Evolutionary conservation across 148 eudicot species (phyloP).

Genomic region (Rhododendron henanense): DNA sequence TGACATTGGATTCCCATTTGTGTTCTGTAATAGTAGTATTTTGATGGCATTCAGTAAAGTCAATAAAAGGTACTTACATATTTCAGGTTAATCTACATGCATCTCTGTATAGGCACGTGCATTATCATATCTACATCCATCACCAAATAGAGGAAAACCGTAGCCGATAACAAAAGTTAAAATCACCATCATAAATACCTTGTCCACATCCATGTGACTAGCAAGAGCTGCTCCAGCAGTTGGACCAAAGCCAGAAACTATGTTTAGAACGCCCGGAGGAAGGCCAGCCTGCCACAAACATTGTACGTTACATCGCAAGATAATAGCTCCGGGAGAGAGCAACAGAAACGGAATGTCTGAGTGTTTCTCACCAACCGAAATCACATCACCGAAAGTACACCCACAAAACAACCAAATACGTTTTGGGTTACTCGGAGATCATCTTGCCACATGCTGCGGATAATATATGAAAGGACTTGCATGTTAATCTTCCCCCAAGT

Average conservation of each 20-base stretch:
- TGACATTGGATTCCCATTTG: neutral
- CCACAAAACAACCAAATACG: neutral
- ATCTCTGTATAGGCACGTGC: neutral
- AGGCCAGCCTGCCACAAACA: conserved; percentile 31
- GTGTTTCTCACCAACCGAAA: neutral
- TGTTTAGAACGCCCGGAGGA: conserved; percentile 29
- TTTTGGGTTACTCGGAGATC: neutral
- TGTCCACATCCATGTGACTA: conserved; percentile 32
- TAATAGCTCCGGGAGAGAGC: neutral
- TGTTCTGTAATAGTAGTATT: neutral
- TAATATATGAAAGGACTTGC: neutral
- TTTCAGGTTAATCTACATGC: neutral
- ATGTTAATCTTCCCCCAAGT: neutral
- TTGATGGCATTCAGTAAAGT: neutral
- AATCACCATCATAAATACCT: conserved; percentile 9
- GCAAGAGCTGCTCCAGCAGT: conserved; percentile 35
- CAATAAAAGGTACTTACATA: neutral
- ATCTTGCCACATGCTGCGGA: neutral
- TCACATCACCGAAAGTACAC: neutral
- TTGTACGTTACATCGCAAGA: neutral
- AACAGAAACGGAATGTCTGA: neutral
- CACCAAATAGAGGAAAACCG: neutral
- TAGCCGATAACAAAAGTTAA: neutral
- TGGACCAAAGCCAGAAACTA: conserved; percentile 34
- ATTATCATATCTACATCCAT: neutral